Conservation (phyloP, 108 stramenopile genomes). For the Conticribra guillardii region DNA sequence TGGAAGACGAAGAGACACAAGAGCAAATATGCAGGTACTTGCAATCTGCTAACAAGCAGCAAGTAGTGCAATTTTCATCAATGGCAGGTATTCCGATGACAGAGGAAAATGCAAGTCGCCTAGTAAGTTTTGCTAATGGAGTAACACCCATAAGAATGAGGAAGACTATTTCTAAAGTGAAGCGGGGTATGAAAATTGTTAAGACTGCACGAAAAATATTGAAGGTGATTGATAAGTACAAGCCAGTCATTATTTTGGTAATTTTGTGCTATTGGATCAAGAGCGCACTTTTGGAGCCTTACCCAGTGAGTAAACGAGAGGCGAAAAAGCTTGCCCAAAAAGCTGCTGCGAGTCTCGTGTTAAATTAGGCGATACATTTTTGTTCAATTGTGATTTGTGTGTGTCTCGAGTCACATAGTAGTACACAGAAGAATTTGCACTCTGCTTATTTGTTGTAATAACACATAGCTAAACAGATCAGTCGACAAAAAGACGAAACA, state of each 20-base stretch:
- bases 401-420: too few relatives aligned
- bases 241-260: conserved; percentile 55
- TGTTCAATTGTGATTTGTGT: too few relatives aligned
- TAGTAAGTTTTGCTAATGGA: conserved; percentile 58
- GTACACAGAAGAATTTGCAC: too few relatives aligned
- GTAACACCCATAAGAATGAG: conserved; percentile 65
- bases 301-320: conserved; percentile 38
- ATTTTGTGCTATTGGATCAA: conserved; percentile 65
- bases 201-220: conserved; percentile 58
- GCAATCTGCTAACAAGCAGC: conserved; percentile 55
- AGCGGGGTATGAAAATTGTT: conserved; percentile 51
- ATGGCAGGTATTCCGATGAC: conserved; percentile 75
- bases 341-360: conserved; percentile 28
- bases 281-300: conserved; percentile 65
- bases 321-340: conserved; percentile 26
- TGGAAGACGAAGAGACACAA: conserved; percentile 75
- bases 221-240: conserved; percentile 70
- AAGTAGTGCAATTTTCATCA: conserved; percentile 59
- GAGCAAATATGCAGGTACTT: conserved; percentile 65
- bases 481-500: too few relatives aligned
- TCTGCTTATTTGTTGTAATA: too few relatives aligned
- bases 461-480: too few relatives aligned
- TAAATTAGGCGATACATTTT: conserved; percentile 27
- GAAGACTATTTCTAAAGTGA: conserved; percentile 51
- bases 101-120: conserved; percentile 44